Evolutionary conservation across 257 asterid genomes (phyloP).

Genomic region (Craterostigma plantagineum): DNA sequence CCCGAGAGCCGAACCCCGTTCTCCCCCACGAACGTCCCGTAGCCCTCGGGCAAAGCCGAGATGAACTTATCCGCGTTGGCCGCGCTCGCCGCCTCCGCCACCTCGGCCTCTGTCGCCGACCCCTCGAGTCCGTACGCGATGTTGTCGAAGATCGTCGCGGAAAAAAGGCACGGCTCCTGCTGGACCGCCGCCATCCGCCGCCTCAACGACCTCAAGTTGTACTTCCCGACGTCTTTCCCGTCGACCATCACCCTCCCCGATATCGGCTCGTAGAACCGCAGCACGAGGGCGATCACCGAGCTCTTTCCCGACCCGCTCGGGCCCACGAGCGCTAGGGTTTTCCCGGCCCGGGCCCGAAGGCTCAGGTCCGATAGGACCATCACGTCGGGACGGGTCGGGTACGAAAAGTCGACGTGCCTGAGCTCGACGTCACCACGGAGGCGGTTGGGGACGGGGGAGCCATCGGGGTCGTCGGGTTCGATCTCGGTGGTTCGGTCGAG

Average conservation of each 20-base stretch:
- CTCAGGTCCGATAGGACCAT: slow-evolving; percentile 33
- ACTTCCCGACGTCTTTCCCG: slow-evolving; percentile 53
- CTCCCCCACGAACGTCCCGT: slow-evolving; percentile 19
- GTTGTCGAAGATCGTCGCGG: slow-evolving; percentile 54
- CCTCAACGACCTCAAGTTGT: slow-evolving; percentile 45
- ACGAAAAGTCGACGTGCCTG: slow-evolving; percentile 58
- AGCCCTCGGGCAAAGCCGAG: slow-evolving; percentile 24
- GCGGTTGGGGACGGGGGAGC: slow-evolving; percentile 25
- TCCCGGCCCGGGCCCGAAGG: slow-evolving; percentile 64
- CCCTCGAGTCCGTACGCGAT: slow-evolving; percentile 50
- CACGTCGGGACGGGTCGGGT: slow-evolving; percentile 56
- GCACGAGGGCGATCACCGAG: slow-evolving; percentile 39
- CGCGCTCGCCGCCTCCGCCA: slow-evolving; percentile 42
- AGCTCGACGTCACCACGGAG: slow-evolving; percentile 63
- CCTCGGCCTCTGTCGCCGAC: slow-evolving; percentile 57
- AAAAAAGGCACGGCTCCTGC: slow-evolving; percentile 67
- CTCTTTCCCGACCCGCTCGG: slow-evolving; percentile 77
- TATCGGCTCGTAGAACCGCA: slow-evolving; percentile 46
- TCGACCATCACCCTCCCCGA: slow-evolving; percentile 51
- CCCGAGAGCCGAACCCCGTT: slow-evolving; percentile 18
- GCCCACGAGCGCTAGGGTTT: slow-evolving; percentile 65
- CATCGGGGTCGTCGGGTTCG: slow-evolving; percentile 50
- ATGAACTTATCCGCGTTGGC: slow-evolving; percentile 50
- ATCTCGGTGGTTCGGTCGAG: slow-evolving; percentile 64
- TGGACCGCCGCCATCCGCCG: slow-evolving; percentile 54